These are phyloP conservation scores for Urostyla sp. DNA, from an alignment of 73 alveolate genomes.

Conservation along the genomic window DNA sequence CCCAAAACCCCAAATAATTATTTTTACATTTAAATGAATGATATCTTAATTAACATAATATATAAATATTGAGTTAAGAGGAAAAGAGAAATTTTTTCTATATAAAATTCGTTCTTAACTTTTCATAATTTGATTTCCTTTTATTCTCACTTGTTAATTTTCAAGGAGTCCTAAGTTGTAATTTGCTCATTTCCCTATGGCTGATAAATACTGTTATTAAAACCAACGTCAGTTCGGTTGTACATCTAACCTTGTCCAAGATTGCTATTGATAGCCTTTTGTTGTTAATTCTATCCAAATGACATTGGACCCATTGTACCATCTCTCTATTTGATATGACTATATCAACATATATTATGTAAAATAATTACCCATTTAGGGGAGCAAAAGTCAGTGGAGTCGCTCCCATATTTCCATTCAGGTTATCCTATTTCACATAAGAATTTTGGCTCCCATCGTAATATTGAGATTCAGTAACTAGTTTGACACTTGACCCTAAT, in stretches of 20 bases:
- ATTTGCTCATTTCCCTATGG: too few species aligned
- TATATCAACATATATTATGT: neutral
- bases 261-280: neutral
- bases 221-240: neutral
- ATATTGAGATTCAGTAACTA: neutral
- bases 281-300: neutral
- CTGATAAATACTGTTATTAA: neutral
- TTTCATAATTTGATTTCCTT: too few species aligned
- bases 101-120: too few species aligned
- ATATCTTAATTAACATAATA: too few species aligned
- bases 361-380: neutral
- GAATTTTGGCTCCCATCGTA: slow-evolving; percentile 20
- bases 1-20: too few species aligned
- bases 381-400: slow-evolving; percentile 26
- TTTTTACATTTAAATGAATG: too few species aligned
- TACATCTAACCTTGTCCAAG: neutral
- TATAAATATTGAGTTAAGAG: too few species aligned
- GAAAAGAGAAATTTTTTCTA: too few species aligned
- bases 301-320: slow-evolving; percentile 16
- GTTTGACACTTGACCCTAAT: neutral
- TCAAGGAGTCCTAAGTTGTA: too few species aligned
- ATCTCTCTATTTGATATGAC: neutral
- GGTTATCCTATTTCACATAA: too few species aligned
- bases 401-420: too few species aligned
- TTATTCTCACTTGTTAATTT: too few species aligned